phyloP scores from a whole-genome alignment of 371 early-diverging fungal genomes.

The Mortierella sp. region DNA sequence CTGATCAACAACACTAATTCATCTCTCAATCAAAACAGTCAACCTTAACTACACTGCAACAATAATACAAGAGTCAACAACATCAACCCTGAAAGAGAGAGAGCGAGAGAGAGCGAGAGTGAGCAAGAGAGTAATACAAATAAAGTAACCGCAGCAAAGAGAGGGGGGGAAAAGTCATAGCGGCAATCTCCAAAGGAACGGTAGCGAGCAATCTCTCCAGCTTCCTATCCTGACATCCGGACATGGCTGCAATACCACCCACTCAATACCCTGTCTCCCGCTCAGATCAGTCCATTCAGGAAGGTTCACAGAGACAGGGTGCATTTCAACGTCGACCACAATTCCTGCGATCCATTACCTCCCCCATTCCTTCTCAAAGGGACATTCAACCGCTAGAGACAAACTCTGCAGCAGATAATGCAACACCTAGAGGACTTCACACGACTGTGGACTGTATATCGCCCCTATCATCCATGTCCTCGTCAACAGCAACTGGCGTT shows the following conservation, averaged over 20 bases:
- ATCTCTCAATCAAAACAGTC: neutral
- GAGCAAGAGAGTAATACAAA: neutral
- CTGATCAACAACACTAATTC: neutral
- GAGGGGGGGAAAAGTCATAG: neutral
- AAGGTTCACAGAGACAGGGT: conserved; percentile 15
- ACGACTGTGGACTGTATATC: conserved; percentile 24
- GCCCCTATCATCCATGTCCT: conserved; percentile 2
- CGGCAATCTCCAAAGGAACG: neutral
- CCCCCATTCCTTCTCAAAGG: conserved; percentile 26
- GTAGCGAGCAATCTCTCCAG: neutral
- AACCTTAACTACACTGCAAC: neutral
- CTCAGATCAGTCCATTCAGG: conserved; percentile 22
- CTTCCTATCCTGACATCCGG: conserved; percentile 1
- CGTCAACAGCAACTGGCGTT: neutral
- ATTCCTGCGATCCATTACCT: conserved; percentile 45
- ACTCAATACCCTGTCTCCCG: conserved; percentile 7
- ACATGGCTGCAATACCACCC: conserved; percentile 35
- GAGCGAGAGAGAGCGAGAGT: neutral
- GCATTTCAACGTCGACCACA: conserved; percentile 39
- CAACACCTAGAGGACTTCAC: conserved; percentile 4
- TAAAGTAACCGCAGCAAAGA: neutral
- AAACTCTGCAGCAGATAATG: neutral
- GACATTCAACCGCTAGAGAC: neutral
- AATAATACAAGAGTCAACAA: neutral
- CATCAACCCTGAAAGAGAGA: too few species aligned